Percentiles rank a stretch among this genome's conserved stretches.
Conservation (phyloP, 495 filamentous ascomycete species). For the Neurospora sublineolata region DNA sequence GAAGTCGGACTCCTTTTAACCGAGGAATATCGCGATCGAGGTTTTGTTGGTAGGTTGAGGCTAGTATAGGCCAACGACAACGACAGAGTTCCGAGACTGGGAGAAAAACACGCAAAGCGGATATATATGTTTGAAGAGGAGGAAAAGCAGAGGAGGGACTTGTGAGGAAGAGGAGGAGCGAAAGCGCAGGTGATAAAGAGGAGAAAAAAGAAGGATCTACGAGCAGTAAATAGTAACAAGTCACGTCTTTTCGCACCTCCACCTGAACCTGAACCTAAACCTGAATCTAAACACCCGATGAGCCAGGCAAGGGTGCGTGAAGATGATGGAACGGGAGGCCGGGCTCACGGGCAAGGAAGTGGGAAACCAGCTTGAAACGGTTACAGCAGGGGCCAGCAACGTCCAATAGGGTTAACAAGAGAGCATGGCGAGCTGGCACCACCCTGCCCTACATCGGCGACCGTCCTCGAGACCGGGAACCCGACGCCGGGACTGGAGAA, state of each 20-base stretch:
- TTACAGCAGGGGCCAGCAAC: not conserved
- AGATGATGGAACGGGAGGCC: constrained; percentile 5
- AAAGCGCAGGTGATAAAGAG: not conserved
- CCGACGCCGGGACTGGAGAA: constrained; percentile 15
- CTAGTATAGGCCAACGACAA: not conserved
- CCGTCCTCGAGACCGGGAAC: not conserved
- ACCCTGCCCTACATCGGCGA: not conserved
- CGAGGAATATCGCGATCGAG: not conserved
- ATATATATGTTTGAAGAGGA: constrained; percentile 1
- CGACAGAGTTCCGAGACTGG: not conserved
- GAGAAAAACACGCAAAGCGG: not conserved
- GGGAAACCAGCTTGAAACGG: not conserved
- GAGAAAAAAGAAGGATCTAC: not conserved
- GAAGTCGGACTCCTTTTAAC: not conserved
- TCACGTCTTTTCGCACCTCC: not conserved
- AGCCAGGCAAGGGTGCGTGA: not conserved
- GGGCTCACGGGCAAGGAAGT: not conserved
- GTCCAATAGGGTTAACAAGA: not conserved
- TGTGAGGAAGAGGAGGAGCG: constrained; percentile 1
- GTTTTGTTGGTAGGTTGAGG: not conserved
- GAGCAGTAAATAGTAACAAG: not conserved
- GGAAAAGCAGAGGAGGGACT: constrained; percentile 9
- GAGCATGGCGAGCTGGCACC: not conserved
- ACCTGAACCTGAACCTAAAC: not conserved
- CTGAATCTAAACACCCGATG: not conserved